Evolutionary conservation across 768 basidiomycete species (phyloP), one percentile per base, ranked within the genome.

Genomic region (Sporobolomyces pararoseus): DNA sequence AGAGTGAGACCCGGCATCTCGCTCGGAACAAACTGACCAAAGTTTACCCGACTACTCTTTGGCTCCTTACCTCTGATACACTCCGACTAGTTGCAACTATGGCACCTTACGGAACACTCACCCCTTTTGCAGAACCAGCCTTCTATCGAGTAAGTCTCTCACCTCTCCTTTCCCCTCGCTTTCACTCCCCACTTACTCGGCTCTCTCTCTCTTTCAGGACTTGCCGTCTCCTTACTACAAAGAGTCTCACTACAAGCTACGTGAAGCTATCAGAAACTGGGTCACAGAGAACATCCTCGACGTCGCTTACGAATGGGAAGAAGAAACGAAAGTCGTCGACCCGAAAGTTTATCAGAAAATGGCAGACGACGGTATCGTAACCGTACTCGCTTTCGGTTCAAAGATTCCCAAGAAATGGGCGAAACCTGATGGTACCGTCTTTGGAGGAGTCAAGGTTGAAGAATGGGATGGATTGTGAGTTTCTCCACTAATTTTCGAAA

Each of bases 381-480:
- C 49, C 21, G 49, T 50, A 3, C 61, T 73, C 60, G 72, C 61
- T 12, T 73, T 58, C 29, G 68, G 72, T 7, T 29, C 60, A 0
- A 46, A 32, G 25, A 50, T 69, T 5, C 72, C 64, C 17, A 49
- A 44, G 32, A 53, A 74, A 61, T 70, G 52, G 34, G 65, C 68
- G 7, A 64, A 65, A 2, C 21, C n/a, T 17, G 71, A 69, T 34
- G 58, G 68, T 9, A 63, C 68, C 35, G 57, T 74, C 19, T 69
- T 69, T 27, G 72, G 72, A 3, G 66, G 65, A 3, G 59, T 70
- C 29, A 46, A 55, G 32, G 65, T 37, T 13, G 70, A 66, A 17
- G 70, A 77, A n/a, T 77, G 76, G 76, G 71, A 77, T 44, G 73
- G 73, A 14, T 75, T 75, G 68, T 66, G 49, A 29, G 70, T 63